These are phyloP conservation scores for Sarocladiaceae sp. DNA, from an alignment of 2,329 filamentous ascomycete species.

Conservation along the genomic window DNA sequence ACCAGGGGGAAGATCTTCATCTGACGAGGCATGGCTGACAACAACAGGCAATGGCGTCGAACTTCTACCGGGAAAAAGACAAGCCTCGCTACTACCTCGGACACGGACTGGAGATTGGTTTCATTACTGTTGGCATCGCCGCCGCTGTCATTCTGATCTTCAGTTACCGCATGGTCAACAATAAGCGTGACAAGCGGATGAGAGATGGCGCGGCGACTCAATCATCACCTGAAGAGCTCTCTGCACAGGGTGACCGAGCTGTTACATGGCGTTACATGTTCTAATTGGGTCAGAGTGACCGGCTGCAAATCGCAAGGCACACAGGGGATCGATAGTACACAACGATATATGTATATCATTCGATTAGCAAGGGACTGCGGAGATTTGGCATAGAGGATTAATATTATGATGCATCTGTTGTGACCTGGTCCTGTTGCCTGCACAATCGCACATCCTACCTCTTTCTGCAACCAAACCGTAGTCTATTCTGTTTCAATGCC, in stretches of 20 bases:
- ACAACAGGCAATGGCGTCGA: slow-evolving; percentile 61
- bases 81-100: slow-evolving; percentile 45
- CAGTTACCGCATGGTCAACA: slow-evolving; percentile 56
- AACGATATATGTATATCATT: no score
- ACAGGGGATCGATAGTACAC: no score
- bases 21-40: slow-evolving; percentile 9
- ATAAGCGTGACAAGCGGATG: slow-evolving; percentile 42
- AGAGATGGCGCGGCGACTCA: slow-evolving; percentile 36
- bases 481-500: no score
- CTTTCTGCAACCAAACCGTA: no score
- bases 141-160: slow-evolving; percentile 40
- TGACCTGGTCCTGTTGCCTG: no score
- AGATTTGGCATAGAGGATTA: no score
- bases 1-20: background rate
- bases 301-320: no score
- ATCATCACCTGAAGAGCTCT: slow-evolving; percentile 40
- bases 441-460: no score
- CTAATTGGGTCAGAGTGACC: no score
- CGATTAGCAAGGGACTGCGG: no score
- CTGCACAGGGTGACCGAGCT: slow-evolving; percentile 53
- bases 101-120: slow-evolving; percentile 45
- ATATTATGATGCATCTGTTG: no score
- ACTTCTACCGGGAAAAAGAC: slow-evolving; percentile 60
- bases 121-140: slow-evolving; percentile 40
- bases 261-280: slow-evolving; percentile 57